Evolutionary conservation across 2,329 filamentous ascomycete species (phyloP), one percentile per base, ranked within the genome.

Genomic region (Sporothrix sp.): DNA sequence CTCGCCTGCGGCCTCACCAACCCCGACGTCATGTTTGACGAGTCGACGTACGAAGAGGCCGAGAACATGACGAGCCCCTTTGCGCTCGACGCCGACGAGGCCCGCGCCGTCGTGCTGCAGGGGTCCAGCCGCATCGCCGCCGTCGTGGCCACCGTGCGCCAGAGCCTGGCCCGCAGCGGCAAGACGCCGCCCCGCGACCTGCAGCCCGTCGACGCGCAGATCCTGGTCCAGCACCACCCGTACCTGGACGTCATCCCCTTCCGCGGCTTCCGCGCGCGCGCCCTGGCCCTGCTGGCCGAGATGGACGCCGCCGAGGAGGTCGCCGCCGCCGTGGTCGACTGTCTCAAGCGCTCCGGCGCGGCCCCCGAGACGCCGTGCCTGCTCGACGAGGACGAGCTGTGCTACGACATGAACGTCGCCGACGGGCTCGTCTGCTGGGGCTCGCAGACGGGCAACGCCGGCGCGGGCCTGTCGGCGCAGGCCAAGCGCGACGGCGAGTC

Each of bases 361-460:
- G 30, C 8, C 20, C 16, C 20, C 21, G 16, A 35, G 9, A 20
- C 39, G 7, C 27, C 50, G 4, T 47, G 37, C 5, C 50, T 62
- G 3, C 52, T 69, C 7, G 65, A 68, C 44, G 67, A 69, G 51
- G 59, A 62, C 16, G 58, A 61, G 21, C 56, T 69, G 27, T 69
- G 66, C 39, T 54, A 60, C n/a, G 67, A 69, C 50, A 56, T 68
- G 21, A 54, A 59, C 32, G 45, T 54, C 13, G 55, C 58, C 9
- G 66, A 66, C 36, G 66, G 63, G 3, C 53, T 69, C 40, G 55
- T 66, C 7, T 68, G 67, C 54, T 69, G 67, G 66, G 67, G 67
- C 6, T 59, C 61, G 23, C 57, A 60, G 39, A 38, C 21, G 32
- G 61, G 57, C 18, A 60, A 56, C 45, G 49, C n/a, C 18, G 45